Evolutionary conservation across 257 asterid species (phyloP), one percentile per base, ranked within the genome.

Genomic region (Paraleonurus japonicus): DNA sequence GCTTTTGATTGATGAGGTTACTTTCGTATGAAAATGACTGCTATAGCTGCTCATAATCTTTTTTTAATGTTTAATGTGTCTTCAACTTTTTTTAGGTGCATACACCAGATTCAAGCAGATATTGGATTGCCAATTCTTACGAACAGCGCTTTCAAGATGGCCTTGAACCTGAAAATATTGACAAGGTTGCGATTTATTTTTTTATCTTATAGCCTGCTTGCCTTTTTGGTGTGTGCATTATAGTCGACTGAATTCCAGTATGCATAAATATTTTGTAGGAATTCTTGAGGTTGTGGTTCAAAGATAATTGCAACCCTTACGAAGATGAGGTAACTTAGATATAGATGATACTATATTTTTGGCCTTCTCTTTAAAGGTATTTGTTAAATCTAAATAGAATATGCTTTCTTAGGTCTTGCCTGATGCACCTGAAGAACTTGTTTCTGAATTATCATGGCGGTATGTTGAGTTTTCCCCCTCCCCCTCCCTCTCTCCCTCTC

Each of bases 81-180:
- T 73, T 28, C 2, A 48, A 63, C 54, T 47, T 24, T 37, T 37
- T 57, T 69, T 78, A 94, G 99, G 94, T 95, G 72, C 99, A 95
- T 69, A 92, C 98, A 17, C 99, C 97, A 15, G 99, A 95, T 84
- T 92, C 99, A 0, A 95, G 99, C 85, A 85, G 99, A 77, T 95
- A 92, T 61, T 95, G 99, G 99, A 83, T 91, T 9, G 88, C 90
- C 66, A 76, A 81, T 77, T 85, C 97, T 23, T 92, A 89, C 26
- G 83, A 78, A 59, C 90, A 85, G 43, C 90, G 87, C 72, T 84
- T 95, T 72, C 86, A 71, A 74, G 83, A 82, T 58, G 85, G 93
- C 58, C 87, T 92, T 54, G 99, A 95, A 79, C 98, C 97, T 41
- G 99, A 95, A 76, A 95, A 95, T 71, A 87, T 95, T 9, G 99